phyloP scores from a whole-genome alignment of 805 yeast species.

The Yamadazyma tumulicola region DNA sequence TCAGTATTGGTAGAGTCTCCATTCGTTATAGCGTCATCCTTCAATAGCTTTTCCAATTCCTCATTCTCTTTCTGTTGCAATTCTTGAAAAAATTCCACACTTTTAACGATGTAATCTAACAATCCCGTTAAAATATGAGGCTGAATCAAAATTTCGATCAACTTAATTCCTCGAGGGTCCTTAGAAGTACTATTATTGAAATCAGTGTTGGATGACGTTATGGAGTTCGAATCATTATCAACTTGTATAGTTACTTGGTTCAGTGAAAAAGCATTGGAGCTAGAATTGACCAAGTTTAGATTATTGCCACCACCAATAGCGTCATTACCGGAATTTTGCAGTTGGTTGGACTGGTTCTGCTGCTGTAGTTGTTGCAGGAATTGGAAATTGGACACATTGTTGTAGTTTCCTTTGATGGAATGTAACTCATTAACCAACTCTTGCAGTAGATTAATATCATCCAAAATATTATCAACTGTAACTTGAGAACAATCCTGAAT shows the following conservation, averaged over 20 bases:
- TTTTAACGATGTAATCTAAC: slow-evolving; percentile 58
- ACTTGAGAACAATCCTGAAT: slow-evolving; percentile 29
- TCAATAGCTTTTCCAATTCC: slow-evolving; percentile 16
- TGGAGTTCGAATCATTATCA: slow-evolving; percentile 29
- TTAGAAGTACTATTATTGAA: slow-evolving; percentile 17
- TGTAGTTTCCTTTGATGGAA: slow-evolving; percentile 33
- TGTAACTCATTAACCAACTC: slow-evolving; percentile 37
- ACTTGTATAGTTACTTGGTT: neutral
- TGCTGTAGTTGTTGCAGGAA: slow-evolving; percentile 24
- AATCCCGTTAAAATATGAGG: slow-evolving; percentile 69
- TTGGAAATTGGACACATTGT: slow-evolving; percentile 22
- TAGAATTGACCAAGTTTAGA: neutral
- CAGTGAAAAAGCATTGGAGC: neutral
- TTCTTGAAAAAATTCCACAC: slow-evolving; percentile 44
- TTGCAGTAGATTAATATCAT: slow-evolving; percentile 31
- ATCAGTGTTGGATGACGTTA: slow-evolving; percentile 33
- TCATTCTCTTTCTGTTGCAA: slow-evolving; percentile 20
- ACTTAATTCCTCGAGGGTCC: slow-evolving; percentile 44
- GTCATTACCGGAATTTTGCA: neutral
- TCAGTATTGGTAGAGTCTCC: slow-evolving; percentile 6
- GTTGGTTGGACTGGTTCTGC: slow-evolving; percentile 1
- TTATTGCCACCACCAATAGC: neutral
- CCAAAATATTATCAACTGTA: slow-evolving; percentile 30
- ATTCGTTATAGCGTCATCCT: slow-evolving; percentile 7
- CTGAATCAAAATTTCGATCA: slow-evolving; percentile 75